Evolutionary conservation across 2,329 filamentous ascomycete species (phyloP).

Genomic region (Ascochyta rabiei): DNA sequence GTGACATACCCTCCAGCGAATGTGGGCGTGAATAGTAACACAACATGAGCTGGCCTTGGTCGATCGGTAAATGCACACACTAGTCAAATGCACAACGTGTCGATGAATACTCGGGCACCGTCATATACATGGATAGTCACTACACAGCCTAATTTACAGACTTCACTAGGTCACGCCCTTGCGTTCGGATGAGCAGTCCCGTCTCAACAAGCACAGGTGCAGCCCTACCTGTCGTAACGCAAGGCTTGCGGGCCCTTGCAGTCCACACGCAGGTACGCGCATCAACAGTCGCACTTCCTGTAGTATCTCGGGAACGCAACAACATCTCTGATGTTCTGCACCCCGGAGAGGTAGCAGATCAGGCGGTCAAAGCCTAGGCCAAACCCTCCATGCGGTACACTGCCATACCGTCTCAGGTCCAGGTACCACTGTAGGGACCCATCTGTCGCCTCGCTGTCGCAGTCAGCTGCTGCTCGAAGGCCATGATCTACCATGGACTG

Average conservation of each 20-base stretch:
- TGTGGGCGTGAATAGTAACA: no score
- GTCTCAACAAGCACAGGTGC: not conserved
- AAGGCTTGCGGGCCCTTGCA: slow-evolving; percentile 4
- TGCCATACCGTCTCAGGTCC: slow-evolving; percentile 88
- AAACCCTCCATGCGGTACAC: slow-evolving; percentile 88
- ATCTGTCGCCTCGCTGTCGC: slow-evolving; percentile 25
- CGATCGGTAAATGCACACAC: no score
- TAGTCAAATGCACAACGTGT: no score
- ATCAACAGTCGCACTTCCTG: slow-evolving; percentile 60
- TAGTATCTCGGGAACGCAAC: slow-evolving; percentile 82
- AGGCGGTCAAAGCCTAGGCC: slow-evolving; percentile 89
- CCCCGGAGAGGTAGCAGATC: slow-evolving; percentile 80
- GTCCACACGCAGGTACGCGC: not conserved
- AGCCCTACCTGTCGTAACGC: not conserved
- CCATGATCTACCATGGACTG: slow-evolving; percentile 74
- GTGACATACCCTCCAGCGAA: no score
- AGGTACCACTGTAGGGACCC: slow-evolving; percentile 77
- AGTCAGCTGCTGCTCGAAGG: slow-evolving; percentile 53
- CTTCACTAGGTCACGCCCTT: not conserved
- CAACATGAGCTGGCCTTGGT: no score
- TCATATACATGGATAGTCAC: not conserved
- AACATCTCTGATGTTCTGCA: slow-evolving; percentile 81
- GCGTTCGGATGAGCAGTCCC: not conserved
- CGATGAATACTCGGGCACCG: not conserved
- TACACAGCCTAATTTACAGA: slow-evolving; percentile 6